Evolutionary conservation across 1,284 basidiomycete genomes (phyloP).

Genomic region (Calocybe gambosa): DNA sequence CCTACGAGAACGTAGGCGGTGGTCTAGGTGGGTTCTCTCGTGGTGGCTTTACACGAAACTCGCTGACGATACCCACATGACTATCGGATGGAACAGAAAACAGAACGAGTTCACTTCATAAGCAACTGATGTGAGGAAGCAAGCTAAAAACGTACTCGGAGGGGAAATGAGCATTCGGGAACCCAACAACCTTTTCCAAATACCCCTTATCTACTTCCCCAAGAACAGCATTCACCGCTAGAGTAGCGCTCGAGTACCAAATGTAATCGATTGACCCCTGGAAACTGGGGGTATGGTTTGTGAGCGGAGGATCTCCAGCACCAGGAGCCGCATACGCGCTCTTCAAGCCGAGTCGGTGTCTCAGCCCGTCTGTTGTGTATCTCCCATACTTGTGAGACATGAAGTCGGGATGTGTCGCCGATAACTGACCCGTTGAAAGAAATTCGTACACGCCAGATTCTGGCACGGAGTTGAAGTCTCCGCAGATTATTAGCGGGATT

Average conservation of each 20-base stretch:
- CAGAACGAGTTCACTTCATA: slow-evolving; percentile 1
- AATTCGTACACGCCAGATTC: slow-evolving; percentile 92
- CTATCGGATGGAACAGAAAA: slow-evolving; percentile 35
- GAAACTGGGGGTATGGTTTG: slow-evolving; percentile 89
- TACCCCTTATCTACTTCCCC: slow-evolving; percentile 87
- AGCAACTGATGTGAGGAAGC: slow-evolving; percentile 12
- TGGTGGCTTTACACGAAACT: slow-evolving; percentile 73
- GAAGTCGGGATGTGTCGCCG: slow-evolving; percentile 86
- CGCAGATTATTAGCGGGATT: slow-evolving; percentile 89
- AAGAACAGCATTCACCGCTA: slow-evolving; percentile 83
- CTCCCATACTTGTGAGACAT: slow-evolving; percentile 87
- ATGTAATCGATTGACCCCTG: slow-evolving; percentile 89
- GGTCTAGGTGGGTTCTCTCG: slow-evolving; percentile 28
- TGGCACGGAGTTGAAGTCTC: slow-evolving; percentile 92
- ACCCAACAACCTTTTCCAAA: slow-evolving; percentile 89
- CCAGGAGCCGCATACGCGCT: slow-evolving; percentile 65
- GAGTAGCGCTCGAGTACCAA: slow-evolving; percentile 79
- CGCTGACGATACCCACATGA: slow-evolving; percentile 59
- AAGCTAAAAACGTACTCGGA: slow-evolving; percentile 69
- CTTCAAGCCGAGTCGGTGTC: slow-evolving; percentile 78
- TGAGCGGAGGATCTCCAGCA: slow-evolving; percentile 66
- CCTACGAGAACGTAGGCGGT: slow-evolving; percentile 23
- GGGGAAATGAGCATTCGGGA: slow-evolving; percentile 95
- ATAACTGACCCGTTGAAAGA: slow-evolving; percentile 67
- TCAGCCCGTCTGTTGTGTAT: slow-evolving; percentile 88